Percentiles rank a stretch among this genome's conserved stretches.
phyloP scores from a whole-genome alignment of 2,329 filamentous ascomycete species.

The Cryphonectria carpinicola region DNA sequence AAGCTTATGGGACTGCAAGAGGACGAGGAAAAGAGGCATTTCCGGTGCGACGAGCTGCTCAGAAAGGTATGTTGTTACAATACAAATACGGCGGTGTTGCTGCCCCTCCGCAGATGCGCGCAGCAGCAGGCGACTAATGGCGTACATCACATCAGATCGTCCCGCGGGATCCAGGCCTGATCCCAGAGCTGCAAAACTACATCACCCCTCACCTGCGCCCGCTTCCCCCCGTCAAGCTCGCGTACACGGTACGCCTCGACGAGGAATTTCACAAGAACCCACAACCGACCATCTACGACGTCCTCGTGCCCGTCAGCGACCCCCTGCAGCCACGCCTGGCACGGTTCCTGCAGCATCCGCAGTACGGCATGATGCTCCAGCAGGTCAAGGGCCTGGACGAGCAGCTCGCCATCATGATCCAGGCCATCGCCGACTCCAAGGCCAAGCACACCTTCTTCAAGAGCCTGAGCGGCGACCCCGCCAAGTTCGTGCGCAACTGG shows the following conservation, averaged over 20 bases:
- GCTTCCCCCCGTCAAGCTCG: constrained; percentile 79
- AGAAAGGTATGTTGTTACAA: constrained; percentile 62
- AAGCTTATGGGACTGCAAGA: constrained; percentile 84
- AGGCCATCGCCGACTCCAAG: constrained; percentile 82
- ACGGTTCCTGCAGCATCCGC: constrained; percentile 68
- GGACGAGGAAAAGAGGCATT: constrained; percentile 91
- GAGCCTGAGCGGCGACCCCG: constrained; percentile 78
- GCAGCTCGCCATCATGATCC: constrained; percentile 79
- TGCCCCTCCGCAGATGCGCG: too few relatives aligned
- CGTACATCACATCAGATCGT: constrained; percentile 61
- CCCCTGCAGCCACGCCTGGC: constrained; percentile 72
- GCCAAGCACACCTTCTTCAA: constrained; percentile 89
- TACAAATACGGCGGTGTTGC: background rate
- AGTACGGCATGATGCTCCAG: constrained; percentile 72
- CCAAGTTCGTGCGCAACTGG: constrained; percentile 85
- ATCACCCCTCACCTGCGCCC: constrained; percentile 78
- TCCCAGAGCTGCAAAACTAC: constrained; percentile 82
- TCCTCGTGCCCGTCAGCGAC: constrained; percentile 83
- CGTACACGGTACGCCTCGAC: constrained; percentile 94
- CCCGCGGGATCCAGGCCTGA: constrained; percentile 75
- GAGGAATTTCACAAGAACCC: constrained; percentile 77
- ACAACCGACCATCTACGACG: constrained; percentile 84
- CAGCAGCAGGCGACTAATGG: constrained; percentile 8
- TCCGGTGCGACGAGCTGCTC: constrained; percentile 85
- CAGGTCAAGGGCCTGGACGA: constrained; percentile 81